phyloP scores from a whole-genome alignment of 768 basidiomycete species.

The Lactarius akahatsu region DNA sequence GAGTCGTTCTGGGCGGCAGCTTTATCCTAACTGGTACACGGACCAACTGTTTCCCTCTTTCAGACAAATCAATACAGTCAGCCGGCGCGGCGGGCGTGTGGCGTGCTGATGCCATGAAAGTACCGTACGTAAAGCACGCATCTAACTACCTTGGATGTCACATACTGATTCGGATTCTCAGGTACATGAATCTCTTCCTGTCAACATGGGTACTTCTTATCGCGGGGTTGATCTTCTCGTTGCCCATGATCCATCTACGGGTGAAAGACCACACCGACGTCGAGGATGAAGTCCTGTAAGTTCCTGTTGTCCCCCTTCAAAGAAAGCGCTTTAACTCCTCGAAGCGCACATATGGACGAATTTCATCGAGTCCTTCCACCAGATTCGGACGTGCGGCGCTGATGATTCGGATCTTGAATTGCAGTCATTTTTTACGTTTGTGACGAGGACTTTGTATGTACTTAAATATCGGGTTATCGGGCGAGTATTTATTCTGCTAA shows the following conservation, averaged over 20 bases:
- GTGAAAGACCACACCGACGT: slow-evolving; percentile 59
- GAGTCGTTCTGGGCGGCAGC: slow-evolving; percentile 34
- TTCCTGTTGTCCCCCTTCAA: slow-evolving; percentile 14
- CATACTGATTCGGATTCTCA: slow-evolving; percentile 27
- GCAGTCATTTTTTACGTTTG: not conserved
- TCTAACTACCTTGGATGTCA: not conserved
- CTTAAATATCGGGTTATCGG: not conserved
- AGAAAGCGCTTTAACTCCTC: not conserved
- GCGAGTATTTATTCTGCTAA: slow-evolving; percentile 13
- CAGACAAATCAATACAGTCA: slow-evolving; percentile 73
- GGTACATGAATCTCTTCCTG: slow-evolving; percentile 68
- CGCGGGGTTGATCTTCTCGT: slow-evolving; percentile 60
- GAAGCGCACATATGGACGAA: slow-evolving; percentile 20
- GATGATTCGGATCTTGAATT: not conserved
- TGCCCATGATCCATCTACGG: slow-evolving; percentile 72
- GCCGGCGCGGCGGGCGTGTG: slow-evolving; percentile 73
- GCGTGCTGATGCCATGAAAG: slow-evolving; percentile 61
- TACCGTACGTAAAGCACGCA: slow-evolving; percentile 50
- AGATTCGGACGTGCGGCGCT: slow-evolving; percentile 2
- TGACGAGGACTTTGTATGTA: slow-evolving; percentile 11
- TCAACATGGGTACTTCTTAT: slow-evolving; percentile 74
- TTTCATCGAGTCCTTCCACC: slow-evolving; percentile 16
- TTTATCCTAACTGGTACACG: not conserved
- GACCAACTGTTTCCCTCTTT: slow-evolving; percentile 28
- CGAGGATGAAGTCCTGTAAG: slow-evolving; percentile 55